Conservation (phyloP, 305 asterid species). For the Stenogyne calaminthoides region DNA sequence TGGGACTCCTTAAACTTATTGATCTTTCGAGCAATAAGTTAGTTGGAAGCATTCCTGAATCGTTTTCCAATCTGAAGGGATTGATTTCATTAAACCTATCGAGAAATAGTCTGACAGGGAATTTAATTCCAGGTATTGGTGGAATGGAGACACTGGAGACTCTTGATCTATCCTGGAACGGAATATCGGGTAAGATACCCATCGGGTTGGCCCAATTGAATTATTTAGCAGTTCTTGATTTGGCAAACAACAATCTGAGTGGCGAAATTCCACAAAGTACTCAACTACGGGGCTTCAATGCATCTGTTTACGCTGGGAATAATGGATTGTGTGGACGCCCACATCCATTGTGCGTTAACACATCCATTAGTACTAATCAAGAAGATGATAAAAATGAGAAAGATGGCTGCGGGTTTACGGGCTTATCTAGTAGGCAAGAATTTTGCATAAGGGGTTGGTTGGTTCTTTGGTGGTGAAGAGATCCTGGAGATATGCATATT, state of each 20-base stretch:
- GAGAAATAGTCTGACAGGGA: too few species aligned
- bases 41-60: too few species aligned
- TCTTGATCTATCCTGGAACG: constrained; percentile 6
- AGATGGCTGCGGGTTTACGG: background rate
- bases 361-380: background rate
- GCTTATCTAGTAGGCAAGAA: background rate
- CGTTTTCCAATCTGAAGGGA: too few species aligned
- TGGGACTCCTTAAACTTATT: too few species aligned
- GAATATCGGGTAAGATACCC: background rate
- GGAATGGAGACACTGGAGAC: constrained; percentile 1
- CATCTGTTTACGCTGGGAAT: constrained; percentile 30
- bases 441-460: background rate
- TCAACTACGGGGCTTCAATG: constrained; percentile 24
- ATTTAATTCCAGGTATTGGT: too few species aligned
- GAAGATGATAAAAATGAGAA: background rate
- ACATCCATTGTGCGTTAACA: constrained; percentile 11
- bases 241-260: constrained; percentile 36
- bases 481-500: background rate
- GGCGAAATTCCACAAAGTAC: constrained; percentile 18
- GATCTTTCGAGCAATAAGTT: too few species aligned
- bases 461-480: background rate
- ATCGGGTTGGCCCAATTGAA: background rate
- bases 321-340: constrained; percentile 28
- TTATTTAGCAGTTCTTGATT: constrained; percentile 25
- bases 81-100: too few species aligned